Evolutionary conservation across 768 basidiomycete genomes (phyloP).

Genomic region (Baorangia bicolor): DNA sequence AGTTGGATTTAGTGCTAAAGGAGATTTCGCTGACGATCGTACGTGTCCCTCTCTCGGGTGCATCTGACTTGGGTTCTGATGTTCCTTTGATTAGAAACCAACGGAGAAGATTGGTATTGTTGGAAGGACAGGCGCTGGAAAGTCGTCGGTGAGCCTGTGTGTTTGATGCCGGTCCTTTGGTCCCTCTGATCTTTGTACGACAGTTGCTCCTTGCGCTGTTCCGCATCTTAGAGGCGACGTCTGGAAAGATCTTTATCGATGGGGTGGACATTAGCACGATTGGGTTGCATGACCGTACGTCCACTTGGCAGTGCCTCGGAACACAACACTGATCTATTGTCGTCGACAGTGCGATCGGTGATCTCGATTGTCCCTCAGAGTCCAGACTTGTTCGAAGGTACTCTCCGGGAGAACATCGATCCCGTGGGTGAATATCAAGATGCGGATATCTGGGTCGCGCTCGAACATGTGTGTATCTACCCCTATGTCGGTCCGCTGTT

Average conservation of each 20-base stretch:
- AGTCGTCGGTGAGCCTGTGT: constrained; percentile 57
- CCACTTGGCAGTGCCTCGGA: background rate
- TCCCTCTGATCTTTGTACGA: background rate
- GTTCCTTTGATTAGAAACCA: constrained; percentile 48
- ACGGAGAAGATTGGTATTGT: constrained; percentile 90
- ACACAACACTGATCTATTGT: background rate
- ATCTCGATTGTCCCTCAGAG: constrained; percentile 88
- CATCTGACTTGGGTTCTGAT: constrained; percentile 2
- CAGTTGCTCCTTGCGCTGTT: constrained; percentile 70
- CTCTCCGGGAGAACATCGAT: constrained; percentile 85
- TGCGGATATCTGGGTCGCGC: constrained; percentile 82
- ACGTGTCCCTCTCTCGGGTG: constrained; percentile 10
- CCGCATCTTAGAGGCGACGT: constrained; percentile 70
- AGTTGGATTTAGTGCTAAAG: constrained; percentile 77
- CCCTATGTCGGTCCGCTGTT: too few species aligned
- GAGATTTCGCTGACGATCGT: constrained; percentile 72
- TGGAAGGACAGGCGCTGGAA: constrained; percentile 80
- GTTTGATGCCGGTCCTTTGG: background rate
- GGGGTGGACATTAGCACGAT: constrained; percentile 73
- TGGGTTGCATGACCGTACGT: constrained; percentile 59
- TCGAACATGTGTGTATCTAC: constrained; percentile 52
- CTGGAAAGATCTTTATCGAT: constrained; percentile 71
- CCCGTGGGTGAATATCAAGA: constrained; percentile 76
- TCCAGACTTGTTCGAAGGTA: constrained; percentile 69
- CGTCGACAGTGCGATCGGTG: constrained; percentile 56